Base-by-base conservation (phyloP, 257 asterid genomes). In the Nemophila menziesii region DNA sequence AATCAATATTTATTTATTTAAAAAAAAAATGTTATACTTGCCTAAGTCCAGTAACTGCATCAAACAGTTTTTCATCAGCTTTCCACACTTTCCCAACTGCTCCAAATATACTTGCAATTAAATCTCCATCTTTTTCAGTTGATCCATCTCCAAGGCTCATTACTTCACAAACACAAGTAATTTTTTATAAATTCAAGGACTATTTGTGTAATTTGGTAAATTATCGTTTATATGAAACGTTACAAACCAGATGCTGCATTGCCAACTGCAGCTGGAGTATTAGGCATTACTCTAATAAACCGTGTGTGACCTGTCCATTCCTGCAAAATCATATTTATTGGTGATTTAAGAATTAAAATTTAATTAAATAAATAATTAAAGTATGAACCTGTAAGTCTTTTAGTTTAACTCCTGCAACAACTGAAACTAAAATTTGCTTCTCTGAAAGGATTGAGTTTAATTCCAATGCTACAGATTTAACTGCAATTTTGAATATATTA, bases 21-120 rank as follows among this genome's bases (percentile, higher is more conserved):
- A n/a, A n/a, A n/a, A n/a, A n/a, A n/a, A n/a, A n/a, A n/a, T n/a
- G n/a, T n/a, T n/a, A n/a, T n/a, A 33, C 47, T 55, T 45, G 73
- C 98, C 98, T 84, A 19, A 84, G 68, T 49, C 93, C 96, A 39
- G 98, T 90, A 43, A 90, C 46, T 22, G 93, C 98, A 60, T 90
- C 96, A 67, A 85, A 79, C 11, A 58, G 67, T 47, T 90, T 90
- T 64, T 90, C 98, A 45, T 78, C 80, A 49, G 94, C 82, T 49
- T 67, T 78, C 98, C 98, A 90, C 50, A 90, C 89, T 74, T 77
- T 90, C 10, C 98, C 98, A 29, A 84, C 67, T 26, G 92, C 82
- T 50, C 93, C 98, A 67, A 90, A 90, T 48, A 90, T 26, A 44
- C 50, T 68, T 36, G 85, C 11, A 19, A 90, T 79, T 45, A 74